phyloP scores from a whole-genome alignment of 2,329 filamentous ascomycete genomes.

The Fusarium paranaense region DNA sequence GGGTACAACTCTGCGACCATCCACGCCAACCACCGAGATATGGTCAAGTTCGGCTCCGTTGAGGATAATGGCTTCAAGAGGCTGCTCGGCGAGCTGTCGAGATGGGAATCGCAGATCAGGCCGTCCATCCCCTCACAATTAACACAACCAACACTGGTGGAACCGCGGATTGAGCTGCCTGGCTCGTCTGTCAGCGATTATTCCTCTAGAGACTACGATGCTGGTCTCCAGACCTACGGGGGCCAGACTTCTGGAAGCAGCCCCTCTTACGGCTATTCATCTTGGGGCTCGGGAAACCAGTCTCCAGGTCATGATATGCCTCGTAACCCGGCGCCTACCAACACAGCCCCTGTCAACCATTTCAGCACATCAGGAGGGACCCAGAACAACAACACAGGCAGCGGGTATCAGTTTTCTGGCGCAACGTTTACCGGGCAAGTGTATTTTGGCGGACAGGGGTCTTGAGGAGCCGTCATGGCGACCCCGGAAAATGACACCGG shows the following conservation, averaged over 20 bases:
- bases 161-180: neutral
- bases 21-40: slow-evolving; percentile 45
- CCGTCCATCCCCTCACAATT: neutral
- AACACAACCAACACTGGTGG: neutral
- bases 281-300: neutral
- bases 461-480: neutral
- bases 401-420: neutral
- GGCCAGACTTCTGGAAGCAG: neutral
- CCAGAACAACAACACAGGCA: neutral
- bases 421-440: neutral
- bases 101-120: slow-evolving; percentile 7
- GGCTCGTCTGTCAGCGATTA: neutral
- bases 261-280: neutral
- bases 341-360: neutral
- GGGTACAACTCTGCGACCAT: slow-evolving; percentile 45
- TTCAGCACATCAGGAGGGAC: neutral
- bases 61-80: slow-evolving; percentile 47
- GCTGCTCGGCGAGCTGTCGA: slow-evolving; percentile 33
- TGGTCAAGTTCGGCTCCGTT: slow-evolving; percentile 19
- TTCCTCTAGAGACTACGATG: neutral
- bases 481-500: neutral
- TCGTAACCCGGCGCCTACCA: neutral
- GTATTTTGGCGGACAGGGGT: neutral
- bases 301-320: neutral
- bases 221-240: neutral